These are phyloP conservation scores for Adansonia madagascariensis DNA, from an alignment of 441 rosid species.

Conservation along the genomic window DNA sequence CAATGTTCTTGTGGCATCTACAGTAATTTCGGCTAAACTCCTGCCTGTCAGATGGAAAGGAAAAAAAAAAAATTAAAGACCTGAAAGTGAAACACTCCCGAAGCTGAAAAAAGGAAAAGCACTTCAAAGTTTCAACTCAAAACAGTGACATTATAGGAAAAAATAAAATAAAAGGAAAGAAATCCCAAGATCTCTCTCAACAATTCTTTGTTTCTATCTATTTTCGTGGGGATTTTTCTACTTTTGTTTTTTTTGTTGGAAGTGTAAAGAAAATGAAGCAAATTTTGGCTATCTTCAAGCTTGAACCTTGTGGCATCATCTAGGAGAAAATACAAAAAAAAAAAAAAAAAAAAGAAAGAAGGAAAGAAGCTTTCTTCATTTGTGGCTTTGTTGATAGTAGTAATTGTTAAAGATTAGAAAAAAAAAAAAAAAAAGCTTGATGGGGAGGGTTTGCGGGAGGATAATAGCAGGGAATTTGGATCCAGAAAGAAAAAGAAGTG, in stretches of 20 bases:
- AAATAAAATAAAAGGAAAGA: not conserved
- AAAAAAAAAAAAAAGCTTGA: not conserved
- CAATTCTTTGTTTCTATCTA: not conserved
- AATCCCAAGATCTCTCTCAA: conserved; percentile 8
- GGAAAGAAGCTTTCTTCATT: not conserved
- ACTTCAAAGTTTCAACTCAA: conserved; percentile 18
- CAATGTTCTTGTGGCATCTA: conserved; percentile 46
- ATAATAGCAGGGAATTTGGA: conserved; percentile 73
- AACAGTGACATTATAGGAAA: not conserved
- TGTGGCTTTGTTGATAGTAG: not conserved
- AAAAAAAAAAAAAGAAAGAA: no score
- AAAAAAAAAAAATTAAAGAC: not conserved
- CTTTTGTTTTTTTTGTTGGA: not conserved
- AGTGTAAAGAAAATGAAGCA: conserved; percentile 60
- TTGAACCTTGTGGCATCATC: conserved; percentile 75
- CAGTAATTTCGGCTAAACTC: conserved; percentile 40
- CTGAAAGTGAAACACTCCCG: conserved; percentile 33
- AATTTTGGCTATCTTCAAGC: conserved; percentile 60
- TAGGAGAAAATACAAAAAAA: conserved; percentile 38
- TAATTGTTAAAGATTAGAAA: not conserved
- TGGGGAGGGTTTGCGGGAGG: conserved; percentile 63
- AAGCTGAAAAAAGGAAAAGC: not conserved
- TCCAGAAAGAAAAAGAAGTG: conserved; percentile 90
- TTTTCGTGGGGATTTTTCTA: not conserved
- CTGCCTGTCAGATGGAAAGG: conserved; percentile 31